A percentile compares a stretch with the other conserved stretches of the same genome.
Conservation (phyloP, 2,329 filamentous ascomycete species). For the Aspergillus terreus region DNA sequence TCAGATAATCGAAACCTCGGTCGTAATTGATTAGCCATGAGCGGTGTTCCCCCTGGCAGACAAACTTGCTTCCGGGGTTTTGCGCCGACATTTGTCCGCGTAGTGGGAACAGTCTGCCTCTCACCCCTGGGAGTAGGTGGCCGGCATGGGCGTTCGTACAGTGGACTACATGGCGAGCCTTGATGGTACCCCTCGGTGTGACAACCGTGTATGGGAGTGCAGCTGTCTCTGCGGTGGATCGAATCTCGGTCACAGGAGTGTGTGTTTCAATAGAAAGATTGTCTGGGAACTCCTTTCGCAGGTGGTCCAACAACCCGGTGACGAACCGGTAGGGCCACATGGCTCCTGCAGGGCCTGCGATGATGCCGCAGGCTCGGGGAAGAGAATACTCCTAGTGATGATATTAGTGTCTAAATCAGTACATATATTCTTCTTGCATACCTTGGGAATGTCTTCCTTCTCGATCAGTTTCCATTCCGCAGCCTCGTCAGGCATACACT, state of each 20-base stretch:
- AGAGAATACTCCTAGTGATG: slow-evolving; percentile 21
- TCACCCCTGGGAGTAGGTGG: slow-evolving; percentile 48
- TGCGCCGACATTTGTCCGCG: slow-evolving; percentile 44
- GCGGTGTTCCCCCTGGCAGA: slow-evolving; percentile 28
- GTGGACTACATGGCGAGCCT: slow-evolving; percentile 52
- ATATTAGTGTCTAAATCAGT: neutral
- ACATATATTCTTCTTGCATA: neutral
- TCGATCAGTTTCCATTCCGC: slow-evolving; percentile 24
- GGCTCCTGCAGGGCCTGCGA: slow-evolving; percentile 26
- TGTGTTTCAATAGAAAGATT: slow-evolving; percentile 23
- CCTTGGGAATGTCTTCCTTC: slow-evolving; percentile 17
- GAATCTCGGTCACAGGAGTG: slow-evolving; percentile 16
- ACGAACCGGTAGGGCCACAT: slow-evolving; percentile 34
- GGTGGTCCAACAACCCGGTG: slow-evolving; percentile 17
- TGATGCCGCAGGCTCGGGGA: slow-evolving; percentile 18
- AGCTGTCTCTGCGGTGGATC: neutral
- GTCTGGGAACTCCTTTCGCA: slow-evolving; percentile 31
- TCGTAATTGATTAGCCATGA: slow-evolving; percentile 53
- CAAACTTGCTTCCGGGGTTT: slow-evolving; percentile 26
- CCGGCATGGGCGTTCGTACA: slow-evolving; percentile 55
- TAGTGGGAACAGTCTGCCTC: slow-evolving; percentile 36
- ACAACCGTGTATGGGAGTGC: slow-evolving; percentile 37
- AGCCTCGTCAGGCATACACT: slow-evolving; percentile 24
- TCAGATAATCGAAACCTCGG: slow-evolving; percentile 51
- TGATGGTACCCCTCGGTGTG: slow-evolving; percentile 46